Evolutionary conservation across 768 basidiomycete genomes (phyloP), one percentile per base, ranked within the genome.

Genomic region (Sarcodon sp.): DNA sequence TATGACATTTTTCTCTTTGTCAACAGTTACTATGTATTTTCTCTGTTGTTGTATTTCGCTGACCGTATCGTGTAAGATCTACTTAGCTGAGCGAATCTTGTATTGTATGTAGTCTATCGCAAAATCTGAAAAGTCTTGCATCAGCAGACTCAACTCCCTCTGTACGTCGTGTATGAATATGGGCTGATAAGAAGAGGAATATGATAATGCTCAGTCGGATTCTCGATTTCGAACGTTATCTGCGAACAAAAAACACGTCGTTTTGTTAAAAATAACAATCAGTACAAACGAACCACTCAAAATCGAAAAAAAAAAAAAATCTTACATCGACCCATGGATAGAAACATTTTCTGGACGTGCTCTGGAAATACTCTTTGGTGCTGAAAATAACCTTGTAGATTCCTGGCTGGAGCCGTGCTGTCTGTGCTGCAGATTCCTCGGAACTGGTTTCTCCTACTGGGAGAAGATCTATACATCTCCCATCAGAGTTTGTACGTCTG

Each of bases 121-220:
- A n/a, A n/a, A n/a, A n/a, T n/a, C n/a, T n/a, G n/a, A n/a, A n/a
- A n/a, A n/a, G 21, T 27, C 21, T 27, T 27, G 4, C 21, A 27
- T 3, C 21, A 27, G 4, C 21, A 2, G 21, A 27, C 15, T 57
- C 56, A 89, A 63, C 87, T 93, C n/a, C 92, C 92, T 53, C 89
- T 71, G 60, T 94, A 96, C 6, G 92, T 93, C 11, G 91, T 92
- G 61, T 80, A 96, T 3, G 85, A 86, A 64, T 83, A 90, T 4
- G 91, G 90, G 61, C 87, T 93, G 58, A 94, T 82, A 11, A 96
- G 64, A n/a, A 96, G 69, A 0, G 92, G 92, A 46, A 96, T 80
- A 55, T 96, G 92, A 60, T 92, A 83, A 57, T 94, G 90, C 56
- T 93, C 85, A 46, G 73, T 61, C 6, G 87, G 80, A 51, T 80